A percentile compares a stretch with the other conserved stretches of the same genome.
These are phyloP conservation scores for Arachnomyces sp. DNA, from an alignment of 2,329 filamentous ascomycete species.

Conservation along the genomic window DNA sequence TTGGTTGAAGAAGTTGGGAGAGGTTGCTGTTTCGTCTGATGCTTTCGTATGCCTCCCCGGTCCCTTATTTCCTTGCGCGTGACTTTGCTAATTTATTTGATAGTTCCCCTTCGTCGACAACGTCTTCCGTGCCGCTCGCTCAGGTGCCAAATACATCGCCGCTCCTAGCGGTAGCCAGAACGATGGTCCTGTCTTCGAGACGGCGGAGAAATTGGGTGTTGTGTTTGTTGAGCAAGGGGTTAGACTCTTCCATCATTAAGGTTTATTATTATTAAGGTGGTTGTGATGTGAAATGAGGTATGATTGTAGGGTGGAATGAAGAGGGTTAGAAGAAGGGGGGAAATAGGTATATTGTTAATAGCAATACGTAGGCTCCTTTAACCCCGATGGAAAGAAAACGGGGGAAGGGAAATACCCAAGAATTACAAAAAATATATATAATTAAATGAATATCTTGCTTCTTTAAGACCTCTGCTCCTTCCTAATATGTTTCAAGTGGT, in stretches of 20 bases:
- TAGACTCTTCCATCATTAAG: slow-evolving; percentile 88
- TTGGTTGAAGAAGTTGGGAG: slow-evolving; percentile 70
- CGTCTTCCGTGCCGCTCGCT: slow-evolving; percentile 81
- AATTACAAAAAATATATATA: no score
- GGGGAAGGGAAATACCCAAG: no score
- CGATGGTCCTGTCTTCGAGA: slow-evolving; percentile 55
- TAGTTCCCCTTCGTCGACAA: slow-evolving; percentile 99
- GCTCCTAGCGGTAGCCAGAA: slow-evolving; percentile 70
- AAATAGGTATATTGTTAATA: no score
- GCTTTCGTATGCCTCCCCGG: slow-evolving; percentile 66
- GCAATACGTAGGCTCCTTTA: no score
- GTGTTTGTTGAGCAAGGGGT: slow-evolving; percentile 93
- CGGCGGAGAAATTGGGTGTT: slow-evolving; percentile 84
- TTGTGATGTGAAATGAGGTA: no score
- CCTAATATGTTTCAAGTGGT: no score
- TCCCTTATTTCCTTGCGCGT: neutral
- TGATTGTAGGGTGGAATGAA: no score
- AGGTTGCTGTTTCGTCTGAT: slow-evolving; percentile 82
- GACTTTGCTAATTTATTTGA: neutral
- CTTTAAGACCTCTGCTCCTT: no score
- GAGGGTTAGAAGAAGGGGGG: no score
- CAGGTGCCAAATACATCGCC: slow-evolving; percentile 91
- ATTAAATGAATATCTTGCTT: no score
- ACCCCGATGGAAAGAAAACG: no score
- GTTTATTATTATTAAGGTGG: no score